phyloP scores from a whole-genome alignment of 495 filamentous ascomycete genomes.

The Aspergillus avenaceus region DNA sequence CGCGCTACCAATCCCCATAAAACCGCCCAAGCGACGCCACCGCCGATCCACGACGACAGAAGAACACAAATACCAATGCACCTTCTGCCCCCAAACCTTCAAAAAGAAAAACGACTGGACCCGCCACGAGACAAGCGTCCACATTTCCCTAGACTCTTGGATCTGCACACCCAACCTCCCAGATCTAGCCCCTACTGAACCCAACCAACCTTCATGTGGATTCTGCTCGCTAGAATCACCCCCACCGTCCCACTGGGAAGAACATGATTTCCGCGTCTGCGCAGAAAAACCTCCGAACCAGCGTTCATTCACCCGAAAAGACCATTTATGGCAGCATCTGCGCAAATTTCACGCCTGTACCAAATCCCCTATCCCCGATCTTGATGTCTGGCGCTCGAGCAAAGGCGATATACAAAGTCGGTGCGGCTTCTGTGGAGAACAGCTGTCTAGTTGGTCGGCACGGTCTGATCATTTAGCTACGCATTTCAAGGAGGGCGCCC shows the following conservation, averaged over 20 bases:
- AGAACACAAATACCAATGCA: slow-evolving; percentile 61
- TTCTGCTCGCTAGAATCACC: slow-evolving; percentile 64
- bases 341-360: slow-evolving; percentile 68
- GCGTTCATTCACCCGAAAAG: slow-evolving; percentile 78
- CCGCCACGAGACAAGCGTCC: slow-evolving; percentile 76
- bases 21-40: slow-evolving; percentile 16
- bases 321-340: slow-evolving; percentile 78
- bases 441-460: slow-evolving; percentile 58
- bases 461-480: slow-evolving; percentile 61
- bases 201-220: slow-evolving; percentile 40
- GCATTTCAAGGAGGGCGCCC: slow-evolving; percentile 63
- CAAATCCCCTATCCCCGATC: slow-evolving; percentile 53
- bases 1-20: slow-evolving; percentile 15
- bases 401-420: slow-evolving; percentile 58
- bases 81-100: slow-evolving; percentile 79
- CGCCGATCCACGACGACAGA: slow-evolving; percentile 44
- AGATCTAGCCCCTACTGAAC: slow-evolving; percentile 1
- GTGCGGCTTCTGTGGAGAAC: slow-evolving; percentile 65
- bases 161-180: slow-evolving; percentile 51
- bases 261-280: slow-evolving; percentile 68
- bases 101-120: slow-evolving; percentile 83
- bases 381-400: slow-evolving; percentile 65
- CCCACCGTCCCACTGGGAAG: slow-evolving; percentile 57
- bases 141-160: slow-evolving; percentile 75
- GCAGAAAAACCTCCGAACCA: slow-evolving; percentile 59